Conservation (phyloP, 2,329 filamentous ascomycete genomes). For the Lanzia echinophila region DNA sequence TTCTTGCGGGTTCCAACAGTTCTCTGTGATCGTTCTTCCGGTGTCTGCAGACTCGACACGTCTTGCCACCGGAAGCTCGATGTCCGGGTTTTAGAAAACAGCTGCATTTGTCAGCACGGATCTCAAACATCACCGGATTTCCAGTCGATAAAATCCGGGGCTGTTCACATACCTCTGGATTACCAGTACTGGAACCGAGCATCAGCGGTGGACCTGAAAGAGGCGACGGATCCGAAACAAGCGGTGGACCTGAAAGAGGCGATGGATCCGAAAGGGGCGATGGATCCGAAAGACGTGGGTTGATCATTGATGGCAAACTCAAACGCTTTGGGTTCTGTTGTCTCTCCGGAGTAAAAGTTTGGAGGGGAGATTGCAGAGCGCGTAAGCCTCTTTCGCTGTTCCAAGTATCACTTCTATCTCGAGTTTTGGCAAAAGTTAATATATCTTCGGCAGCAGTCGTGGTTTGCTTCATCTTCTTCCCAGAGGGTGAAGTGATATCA, state of each 20-base stretch:
- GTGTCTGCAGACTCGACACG: constrained; percentile 5
- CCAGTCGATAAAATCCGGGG: background rate
- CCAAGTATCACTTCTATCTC: constrained; percentile 11
- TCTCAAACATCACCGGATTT: background rate
- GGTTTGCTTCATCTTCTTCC: background rate
- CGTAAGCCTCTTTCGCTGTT: constrained; percentile 7
- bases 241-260: too few species aligned
- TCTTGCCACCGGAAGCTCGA: constrained; percentile 21
- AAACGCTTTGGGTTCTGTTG: background rate
- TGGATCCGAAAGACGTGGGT: background rate
- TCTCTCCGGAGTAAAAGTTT: background rate
- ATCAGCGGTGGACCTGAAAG: background rate
- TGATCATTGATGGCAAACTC: background rate
- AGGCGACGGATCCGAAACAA: background rate
- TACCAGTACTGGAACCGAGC: background rate
- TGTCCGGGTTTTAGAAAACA: constrained; percentile 3
- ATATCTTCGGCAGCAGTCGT: background rate
- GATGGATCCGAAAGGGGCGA: too few species aligned
- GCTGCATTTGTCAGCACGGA: constrained; percentile 5
- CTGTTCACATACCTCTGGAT: constrained; percentile 4
- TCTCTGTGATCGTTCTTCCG: background rate
- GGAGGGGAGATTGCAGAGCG: background rate
- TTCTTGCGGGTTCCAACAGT: background rate
- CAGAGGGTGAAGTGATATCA: background rate
- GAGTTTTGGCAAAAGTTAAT: background rate